Conservation (phyloP, 305 asterid species). For the Striga hermonthica region DNA sequence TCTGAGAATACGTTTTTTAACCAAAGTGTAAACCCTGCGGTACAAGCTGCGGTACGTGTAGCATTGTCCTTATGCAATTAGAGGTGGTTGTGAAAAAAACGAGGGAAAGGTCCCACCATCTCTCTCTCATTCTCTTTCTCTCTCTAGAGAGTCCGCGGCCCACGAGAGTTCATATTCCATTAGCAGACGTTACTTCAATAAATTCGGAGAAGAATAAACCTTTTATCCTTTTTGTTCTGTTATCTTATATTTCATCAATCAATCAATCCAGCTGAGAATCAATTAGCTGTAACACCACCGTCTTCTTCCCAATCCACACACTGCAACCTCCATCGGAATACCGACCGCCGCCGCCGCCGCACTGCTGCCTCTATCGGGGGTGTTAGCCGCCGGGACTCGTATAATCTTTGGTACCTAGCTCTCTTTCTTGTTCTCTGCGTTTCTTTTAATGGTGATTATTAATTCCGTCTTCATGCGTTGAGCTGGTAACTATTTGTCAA, state of each 20-base stretch:
- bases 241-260: background rate
- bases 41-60: too few relatives aligned
- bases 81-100: too few relatives aligned
- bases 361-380: constrained; percentile 20
- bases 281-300: background rate
- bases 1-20: too few relatives aligned
- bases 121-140: background rate
- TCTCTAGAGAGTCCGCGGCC: background rate
- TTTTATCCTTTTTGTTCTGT: background rate
- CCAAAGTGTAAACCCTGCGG: too few relatives aligned
- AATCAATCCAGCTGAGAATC: background rate
- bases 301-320: background rate
- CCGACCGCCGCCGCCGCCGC: background rate
- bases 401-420: constrained; percentile 19
- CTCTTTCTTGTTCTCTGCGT: background rate
- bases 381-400: constrained; percentile 24
- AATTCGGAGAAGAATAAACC: constrained; percentile 23
- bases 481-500: constrained; percentile 12
- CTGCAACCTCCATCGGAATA: background rate
- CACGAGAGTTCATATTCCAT: background rate
- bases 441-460: background rate
- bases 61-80: too few relatives aligned
- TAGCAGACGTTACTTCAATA: background rate
- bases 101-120: too few relatives aligned
- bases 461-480: background rate